Evolutionary conservation across 306 rosid genomes (phyloP).

Genomic region (Dalbergia cochinchinensis): DNA sequence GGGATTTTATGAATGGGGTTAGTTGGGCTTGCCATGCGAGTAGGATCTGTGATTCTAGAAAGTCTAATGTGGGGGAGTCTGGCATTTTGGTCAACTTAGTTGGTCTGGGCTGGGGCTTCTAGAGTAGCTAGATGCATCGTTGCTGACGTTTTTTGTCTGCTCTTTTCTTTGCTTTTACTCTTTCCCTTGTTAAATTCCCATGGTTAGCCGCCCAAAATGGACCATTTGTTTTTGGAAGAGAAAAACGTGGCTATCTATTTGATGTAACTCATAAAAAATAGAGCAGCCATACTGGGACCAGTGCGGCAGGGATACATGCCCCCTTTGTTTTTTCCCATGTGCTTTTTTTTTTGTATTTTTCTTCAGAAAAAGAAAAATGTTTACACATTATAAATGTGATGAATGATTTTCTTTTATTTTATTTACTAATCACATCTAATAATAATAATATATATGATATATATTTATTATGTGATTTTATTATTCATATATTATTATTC

Average conservation of each 20-base stretch:
- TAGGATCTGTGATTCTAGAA: slow-evolving; percentile 51
- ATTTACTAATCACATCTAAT: too few relatives aligned
- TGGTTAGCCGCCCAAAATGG: slow-evolving; percentile 25
- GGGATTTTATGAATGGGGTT: neutral
- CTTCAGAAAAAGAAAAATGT: too few relatives aligned
- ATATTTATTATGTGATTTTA: too few relatives aligned
- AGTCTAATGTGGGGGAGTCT: neutral
- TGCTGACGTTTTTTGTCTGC: neutral
- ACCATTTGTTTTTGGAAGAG: neutral
- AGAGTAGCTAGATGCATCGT: neutral
- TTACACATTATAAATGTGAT: too few relatives aligned
- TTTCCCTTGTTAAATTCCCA: neutral
- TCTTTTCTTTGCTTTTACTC: neutral
- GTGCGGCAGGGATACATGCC: slow-evolving; percentile 7
- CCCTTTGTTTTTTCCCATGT: neutral
- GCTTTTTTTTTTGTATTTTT: neutral
- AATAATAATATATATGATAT: too few relatives aligned
- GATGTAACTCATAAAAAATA: neutral
- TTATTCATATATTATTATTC: too few relatives aligned
- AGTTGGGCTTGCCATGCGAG: neutral
- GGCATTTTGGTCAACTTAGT: slow-evolving; percentile 7
- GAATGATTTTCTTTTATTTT: too few relatives aligned
- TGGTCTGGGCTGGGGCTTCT: slow-evolving; percentile 3
- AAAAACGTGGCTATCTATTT: neutral
- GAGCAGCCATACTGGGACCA: neutral